Evolutionary conservation across 257 asterid genomes (phyloP).

Genomic region (Ilex asprella): DNA sequence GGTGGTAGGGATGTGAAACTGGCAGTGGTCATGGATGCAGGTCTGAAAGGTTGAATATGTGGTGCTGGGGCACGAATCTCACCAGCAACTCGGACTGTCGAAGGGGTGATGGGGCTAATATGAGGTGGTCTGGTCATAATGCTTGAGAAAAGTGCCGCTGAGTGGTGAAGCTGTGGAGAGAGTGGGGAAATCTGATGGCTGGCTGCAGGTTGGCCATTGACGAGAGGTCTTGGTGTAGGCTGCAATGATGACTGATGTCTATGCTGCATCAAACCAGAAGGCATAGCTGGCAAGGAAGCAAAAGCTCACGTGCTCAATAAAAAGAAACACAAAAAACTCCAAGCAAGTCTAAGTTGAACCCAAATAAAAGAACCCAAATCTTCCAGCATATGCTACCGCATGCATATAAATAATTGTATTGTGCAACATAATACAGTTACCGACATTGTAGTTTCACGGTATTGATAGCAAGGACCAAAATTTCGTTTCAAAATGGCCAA

Average conservation of each 20-base stretch:
- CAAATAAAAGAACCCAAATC: too few species aligned
- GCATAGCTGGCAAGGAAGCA: conserved; percentile 28
- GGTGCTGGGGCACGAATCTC: conserved; percentile 43
- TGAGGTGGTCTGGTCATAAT: conserved; percentile 46
- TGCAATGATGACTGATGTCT: conserved; percentile 30
- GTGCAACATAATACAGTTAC: too few species aligned
- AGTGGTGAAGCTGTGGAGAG: conserved; percentile 21
- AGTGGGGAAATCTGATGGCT: conserved; percentile 25
- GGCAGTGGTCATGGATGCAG: conserved; percentile 15
- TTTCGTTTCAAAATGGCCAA: too few species aligned
- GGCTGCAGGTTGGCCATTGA: conserved; percentile 4
- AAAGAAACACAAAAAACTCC: too few species aligned
- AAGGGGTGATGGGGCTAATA: conserved; percentile 44
- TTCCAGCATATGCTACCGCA: too few species aligned
- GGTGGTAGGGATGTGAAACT: conserved; percentile 8
- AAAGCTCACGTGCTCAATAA: not conserved
- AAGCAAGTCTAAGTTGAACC: too few species aligned
- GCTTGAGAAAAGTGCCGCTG: conserved; percentile 33
- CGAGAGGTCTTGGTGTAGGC: conserved; percentile 22
- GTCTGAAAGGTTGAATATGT: conserved; percentile 44
- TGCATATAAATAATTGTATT: too few species aligned
- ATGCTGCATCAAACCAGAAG: conserved; percentile 34
- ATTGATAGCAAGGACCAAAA: too few species aligned
- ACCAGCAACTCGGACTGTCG: conserved; percentile 26
- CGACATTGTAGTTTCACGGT: too few species aligned